Conservation (phyloP, 2,329 filamentous ascomycete species). For the Fusarium mundagurra region DNA sequence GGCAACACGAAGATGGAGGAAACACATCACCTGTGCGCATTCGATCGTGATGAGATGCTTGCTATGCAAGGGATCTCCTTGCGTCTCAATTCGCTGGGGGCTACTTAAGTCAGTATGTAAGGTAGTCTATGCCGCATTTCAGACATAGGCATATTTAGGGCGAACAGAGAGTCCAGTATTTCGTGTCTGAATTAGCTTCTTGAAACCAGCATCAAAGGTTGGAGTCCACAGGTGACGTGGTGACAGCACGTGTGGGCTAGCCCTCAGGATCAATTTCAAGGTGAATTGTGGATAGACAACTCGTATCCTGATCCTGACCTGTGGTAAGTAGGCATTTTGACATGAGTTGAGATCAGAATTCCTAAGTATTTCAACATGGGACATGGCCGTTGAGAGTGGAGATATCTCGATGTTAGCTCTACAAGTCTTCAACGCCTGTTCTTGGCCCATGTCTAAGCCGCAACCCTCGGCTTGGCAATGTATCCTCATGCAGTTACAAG, state of each 20-base stretch:
- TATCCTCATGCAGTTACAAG: slow-evolving; percentile 13
- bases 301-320: neutral
- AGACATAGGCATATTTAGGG: neutral
- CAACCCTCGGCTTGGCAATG: slow-evolving; percentile 4
- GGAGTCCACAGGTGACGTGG: neutral
- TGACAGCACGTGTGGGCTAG: slow-evolving; percentile 9
- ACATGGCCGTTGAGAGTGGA: slow-evolving; percentile 3
- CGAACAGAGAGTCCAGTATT: neutral
- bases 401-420: neutral
- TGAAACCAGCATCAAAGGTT: neutral
- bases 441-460: slow-evolving; percentile 2
- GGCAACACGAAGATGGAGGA: slow-evolving; percentile 1
- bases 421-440: slow-evolving; percentile 10
- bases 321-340: neutral
- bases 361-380: neutral
- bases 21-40: slow-evolving; percentile 13
- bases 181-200: neutral
- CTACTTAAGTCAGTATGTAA: neutral
- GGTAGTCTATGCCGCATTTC: neutral
- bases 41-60: neutral
- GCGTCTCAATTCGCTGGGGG: neutral
- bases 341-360: slow-evolving; percentile 13
- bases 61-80: slow-evolving; percentile 1
- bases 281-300: neutral
- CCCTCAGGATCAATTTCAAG: neutral